Base-by-base conservation (phyloP, 2,329 filamentous ascomycete genomes). In the Alternaria ventricosa region DNA sequence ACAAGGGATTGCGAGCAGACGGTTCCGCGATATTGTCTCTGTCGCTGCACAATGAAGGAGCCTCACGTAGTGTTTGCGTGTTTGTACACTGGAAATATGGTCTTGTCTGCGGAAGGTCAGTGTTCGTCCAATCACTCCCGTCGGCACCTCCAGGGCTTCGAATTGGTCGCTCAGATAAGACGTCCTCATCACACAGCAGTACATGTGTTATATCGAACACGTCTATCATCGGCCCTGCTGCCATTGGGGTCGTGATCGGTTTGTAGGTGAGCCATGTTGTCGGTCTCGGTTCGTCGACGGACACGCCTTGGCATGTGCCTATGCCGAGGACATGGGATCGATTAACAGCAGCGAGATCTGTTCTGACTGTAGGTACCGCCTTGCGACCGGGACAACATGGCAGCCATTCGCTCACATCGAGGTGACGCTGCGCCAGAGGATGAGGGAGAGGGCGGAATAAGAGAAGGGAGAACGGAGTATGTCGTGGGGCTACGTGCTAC, bases 141-240 rank as follows among this genome's bases (percentile, higher is more conserved):
- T 23, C 30, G 5, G 20, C 13, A 25, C 13, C 49, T 23, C 20
- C 13, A 23, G 22, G 5, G 36, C 30, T 5, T 13, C 2, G 13
- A 22, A 25, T n/a, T 27, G 15, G 23, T 28, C 45, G 45, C 8
- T 49, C 23, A 8, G 8, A 49, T n/a, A 28, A 9, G 11, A 58
- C 33, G 33, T 22, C 4, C 51, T 51, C 18, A 27, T 45, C 47
- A 11, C 13, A 47, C 6, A 20, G n/a, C 36, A 15, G 57, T 64
- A 18, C n/a, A 79, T 79, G 77, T 79, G 77, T 63, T 66, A 73
- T 44, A 71, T 72, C 5, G 71, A 78, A 61, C 63, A 77, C 60
- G 71, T 78, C 28, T 79, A 72, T 46, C 75, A 78, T 54, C 63
- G 25, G 46, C 56, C 67, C 12, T 79, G 77, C 56, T 61, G 66